These are phyloP conservation scores for Gillenia trifoliata DNA, from an alignment of 306 rosid species.

Conservation along the genomic window DNA sequence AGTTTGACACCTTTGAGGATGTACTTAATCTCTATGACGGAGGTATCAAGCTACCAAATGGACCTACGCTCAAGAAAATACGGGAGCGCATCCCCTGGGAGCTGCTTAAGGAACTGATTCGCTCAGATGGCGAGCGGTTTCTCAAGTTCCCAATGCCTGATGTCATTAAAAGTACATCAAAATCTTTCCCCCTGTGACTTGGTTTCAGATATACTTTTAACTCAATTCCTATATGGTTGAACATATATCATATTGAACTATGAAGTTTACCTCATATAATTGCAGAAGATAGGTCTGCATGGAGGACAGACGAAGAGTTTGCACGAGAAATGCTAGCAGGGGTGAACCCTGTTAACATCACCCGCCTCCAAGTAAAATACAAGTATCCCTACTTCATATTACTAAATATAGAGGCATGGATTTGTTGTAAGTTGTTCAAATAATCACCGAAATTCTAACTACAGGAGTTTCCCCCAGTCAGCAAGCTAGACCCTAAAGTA, in stretches of 20 bases:
- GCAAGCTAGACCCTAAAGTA: conserved; percentile 55
- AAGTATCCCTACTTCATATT: neutral
- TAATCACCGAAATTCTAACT: conserved; percentile 4
- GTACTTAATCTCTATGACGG: conserved; percentile 61
- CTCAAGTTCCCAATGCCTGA: conserved; percentile 82
- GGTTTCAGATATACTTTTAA: neutral
- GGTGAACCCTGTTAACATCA: conserved; percentile 80
- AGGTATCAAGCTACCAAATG: conserved; percentile 51
- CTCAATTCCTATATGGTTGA: neutral
- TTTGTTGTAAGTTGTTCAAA: neutral
- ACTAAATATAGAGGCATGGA: neutral
- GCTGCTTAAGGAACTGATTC: conserved; percentile 60
- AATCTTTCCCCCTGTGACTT: neutral
- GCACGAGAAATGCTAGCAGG: conserved; percentile 95
- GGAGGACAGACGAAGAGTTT: conserved; percentile 92
- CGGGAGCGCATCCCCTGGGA: conserved; percentile 70
- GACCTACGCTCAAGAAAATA: conserved; percentile 32
- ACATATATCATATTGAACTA: neutral
- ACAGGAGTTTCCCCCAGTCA: conserved; percentile 82
- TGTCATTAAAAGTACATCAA: conserved; percentile 60
- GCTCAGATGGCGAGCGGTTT: conserved; percentile 78
- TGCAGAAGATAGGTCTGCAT: conserved; percentile 66
- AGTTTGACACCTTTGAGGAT: conserved; percentile 72
- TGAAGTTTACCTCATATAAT: neutral
- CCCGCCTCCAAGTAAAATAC: conserved; percentile 54